Evolutionary conservation across 148 eudicot species (phyloP), one percentile per base, ranked within the genome.

Genomic region (Rhododendron kiyosumense): DNA sequence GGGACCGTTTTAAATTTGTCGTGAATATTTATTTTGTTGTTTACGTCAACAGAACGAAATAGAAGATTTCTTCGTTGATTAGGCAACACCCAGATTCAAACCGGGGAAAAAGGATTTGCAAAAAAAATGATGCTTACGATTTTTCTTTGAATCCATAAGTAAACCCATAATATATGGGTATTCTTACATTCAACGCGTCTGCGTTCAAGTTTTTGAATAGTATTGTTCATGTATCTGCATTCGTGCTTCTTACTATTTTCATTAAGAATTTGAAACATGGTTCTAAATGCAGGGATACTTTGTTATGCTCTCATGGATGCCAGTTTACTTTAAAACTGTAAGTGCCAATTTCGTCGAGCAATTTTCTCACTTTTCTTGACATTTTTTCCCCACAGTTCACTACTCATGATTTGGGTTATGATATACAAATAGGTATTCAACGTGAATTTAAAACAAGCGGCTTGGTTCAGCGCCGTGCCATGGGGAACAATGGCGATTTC

Each of bases 251-350:
- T 71, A 14, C 76, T 51, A 34, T 20, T 48, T 74, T 54, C 4
- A 17, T 48, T 30, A 52, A 52, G 54, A 41, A 32, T 59, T 74
- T 24, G 52, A 48, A 78, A 76, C 59, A 17, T 85, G 43, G 14
- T 67, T 24, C 65, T 52, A 17, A 83, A 84, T 94, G 92, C 98
- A 97, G 99, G 99, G 99, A 67, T 95, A 97, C 94, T 94, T 95
- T 89, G 96, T 97, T 89, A 98, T 97, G 84, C 95, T 95, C 24
- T 92, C 99, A 46, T 97, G 99, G 99, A 97, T 97, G 99, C 99
- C 99, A 0, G 92, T 94, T 54, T 95, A 97, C 86, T 97, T 97
- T 83, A 95, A 95, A 89, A 95, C 95, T 84, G 95, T 95, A 88
- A 94, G 95, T 85, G 20, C 71, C 45, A 26, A 84, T 43, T 88